Evolutionary conservation across 129 eudicot genomes (phyloP).

Genomic region (Arctium lappa): DNA sequence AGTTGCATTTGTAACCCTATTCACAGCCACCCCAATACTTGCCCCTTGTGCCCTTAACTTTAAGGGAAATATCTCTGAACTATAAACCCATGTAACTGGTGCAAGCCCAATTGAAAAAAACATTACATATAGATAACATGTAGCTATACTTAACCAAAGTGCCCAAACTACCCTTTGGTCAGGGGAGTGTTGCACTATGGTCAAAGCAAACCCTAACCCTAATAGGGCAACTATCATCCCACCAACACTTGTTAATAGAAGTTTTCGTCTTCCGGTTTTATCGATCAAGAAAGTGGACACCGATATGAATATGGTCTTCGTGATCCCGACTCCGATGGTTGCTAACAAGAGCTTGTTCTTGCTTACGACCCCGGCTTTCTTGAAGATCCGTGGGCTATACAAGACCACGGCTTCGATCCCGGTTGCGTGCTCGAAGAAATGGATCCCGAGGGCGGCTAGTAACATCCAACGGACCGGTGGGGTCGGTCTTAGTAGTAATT

Average conservation of each 20-base stretch:
- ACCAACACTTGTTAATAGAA: constrained; percentile 53
- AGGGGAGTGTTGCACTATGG: constrained; percentile 44
- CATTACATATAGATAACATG: constrained; percentile 45
- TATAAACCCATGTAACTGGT: constrained; percentile 82
- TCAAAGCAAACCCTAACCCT: constrained; percentile 55
- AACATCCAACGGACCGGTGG: constrained; percentile 66
- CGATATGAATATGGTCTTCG: constrained; percentile 39
- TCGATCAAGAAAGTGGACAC: constrained; percentile 59
- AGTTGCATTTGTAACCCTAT: constrained; percentile 67
- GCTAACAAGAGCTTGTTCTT: constrained; percentile 48
- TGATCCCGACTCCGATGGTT: constrained; percentile 62
- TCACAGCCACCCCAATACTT: constrained; percentile 77
- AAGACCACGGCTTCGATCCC: constrained; percentile 79
- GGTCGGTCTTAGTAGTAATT: constrained; percentile 52
- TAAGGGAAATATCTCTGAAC: constrained; percentile 72
- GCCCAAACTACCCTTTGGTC: constrained; percentile 50
- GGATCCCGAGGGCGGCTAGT: constrained; percentile 67
- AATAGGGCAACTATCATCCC: constrained; percentile 53
- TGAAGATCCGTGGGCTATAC: constrained; percentile 68
- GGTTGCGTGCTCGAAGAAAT: constrained; percentile 83
- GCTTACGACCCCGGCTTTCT: constrained; percentile 53
- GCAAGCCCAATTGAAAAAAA: constrained; percentile 67
- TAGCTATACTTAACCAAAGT: constrained; percentile 44
- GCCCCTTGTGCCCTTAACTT: constrained; percentile 77
- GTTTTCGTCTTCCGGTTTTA: constrained; percentile 58